phyloP scores from a whole-genome alignment of 2,329 filamentous ascomycete genomes.

The Corynespora cassiicola region DNA sequence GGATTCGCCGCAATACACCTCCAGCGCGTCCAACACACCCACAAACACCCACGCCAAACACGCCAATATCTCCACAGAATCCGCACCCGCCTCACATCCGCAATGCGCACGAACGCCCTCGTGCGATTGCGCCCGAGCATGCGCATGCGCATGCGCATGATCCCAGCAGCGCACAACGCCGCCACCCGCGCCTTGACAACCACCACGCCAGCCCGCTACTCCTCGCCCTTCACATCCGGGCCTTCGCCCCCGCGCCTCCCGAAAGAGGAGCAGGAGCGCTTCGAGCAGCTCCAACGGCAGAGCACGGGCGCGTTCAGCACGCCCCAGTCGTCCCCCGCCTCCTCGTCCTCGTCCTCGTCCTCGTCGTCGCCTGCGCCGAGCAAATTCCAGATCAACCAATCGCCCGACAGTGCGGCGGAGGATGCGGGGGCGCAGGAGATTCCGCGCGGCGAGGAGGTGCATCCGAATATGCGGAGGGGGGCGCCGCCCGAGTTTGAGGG shows the following conservation, averaged over 20 bases:
- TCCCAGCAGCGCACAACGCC: constrained; percentile 5
- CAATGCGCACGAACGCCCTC: too few species aligned
- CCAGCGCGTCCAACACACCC: too few species aligned
- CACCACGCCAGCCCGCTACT: constrained; percentile 12
- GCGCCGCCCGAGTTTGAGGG: constrained; percentile 92
- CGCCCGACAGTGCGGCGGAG: constrained; percentile 24
- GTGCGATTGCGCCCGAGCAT: too few species aligned
- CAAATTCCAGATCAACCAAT: constrained; percentile 41
- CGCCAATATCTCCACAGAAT: too few species aligned
- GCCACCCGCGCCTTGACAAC: constrained; percentile 20
- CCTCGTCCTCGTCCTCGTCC: constrained; percentile 40
- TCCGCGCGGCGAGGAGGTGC: constrained; percentile 68
- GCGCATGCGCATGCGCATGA: too few species aligned
- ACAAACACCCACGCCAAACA: too few species aligned
- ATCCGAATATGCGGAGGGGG: constrained; percentile 75
- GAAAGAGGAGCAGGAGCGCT: constrained; percentile 86
- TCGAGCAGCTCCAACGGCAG: constrained; percentile 81
- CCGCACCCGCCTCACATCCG: too few species aligned
- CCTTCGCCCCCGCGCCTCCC: constrained; percentile 87
- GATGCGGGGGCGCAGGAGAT: constrained; percentile 41
- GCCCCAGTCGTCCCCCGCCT: constrained; percentile 52
- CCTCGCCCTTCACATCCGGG: constrained; percentile 43
- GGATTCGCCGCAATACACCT: background rate
- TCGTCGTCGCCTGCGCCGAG: constrained; percentile 17
- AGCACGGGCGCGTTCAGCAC: constrained; percentile 81